Conservation (phyloP, 768 basidiomycete species). For the Inosperma sp. region DNA sequence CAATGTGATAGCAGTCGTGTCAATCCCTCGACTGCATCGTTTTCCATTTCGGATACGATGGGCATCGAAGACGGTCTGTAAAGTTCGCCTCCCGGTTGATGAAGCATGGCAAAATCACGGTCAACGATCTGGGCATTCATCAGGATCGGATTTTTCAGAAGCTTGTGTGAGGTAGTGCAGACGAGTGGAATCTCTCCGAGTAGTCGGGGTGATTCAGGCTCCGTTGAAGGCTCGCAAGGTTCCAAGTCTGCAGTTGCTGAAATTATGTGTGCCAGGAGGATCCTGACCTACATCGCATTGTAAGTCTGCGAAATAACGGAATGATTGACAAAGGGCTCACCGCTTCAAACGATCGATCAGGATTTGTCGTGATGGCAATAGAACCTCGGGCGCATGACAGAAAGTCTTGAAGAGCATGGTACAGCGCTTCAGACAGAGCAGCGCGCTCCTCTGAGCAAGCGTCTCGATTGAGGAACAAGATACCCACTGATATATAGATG, state of each 20-base stretch:
- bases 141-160: not conserved
- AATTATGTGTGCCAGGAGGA: slow-evolving; percentile 4
- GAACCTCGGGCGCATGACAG: not conserved
- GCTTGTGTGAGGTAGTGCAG: slow-evolving; percentile 1
- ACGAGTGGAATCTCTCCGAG: slow-evolving; percentile 5
- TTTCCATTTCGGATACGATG: not conserved
- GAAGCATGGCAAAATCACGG: slow-evolving; percentile 1
- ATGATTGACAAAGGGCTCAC: not conserved
- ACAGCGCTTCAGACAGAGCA: slow-evolving; percentile 6
- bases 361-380: not conserved
- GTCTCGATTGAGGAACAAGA: slow-evolving; percentile 7
- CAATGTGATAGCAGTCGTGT: not conserved
- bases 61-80: not conserved
- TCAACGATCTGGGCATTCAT: not conserved
- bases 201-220: not conserved
- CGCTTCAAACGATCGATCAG: slow-evolving; percentile 4
- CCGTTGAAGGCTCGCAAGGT: not conserved
- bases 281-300: not conserved
- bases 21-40: not conserved
- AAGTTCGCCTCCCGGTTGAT: slow-evolving; percentile 4
- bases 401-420: slow-evolving; percentile 2
- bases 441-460: slow-evolving; percentile 4
- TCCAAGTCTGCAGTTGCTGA: not conserved
- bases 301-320: not conserved
- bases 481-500: not conserved